phyloP scores from a whole-genome alignment of 768 basidiomycete species.

The Podaxis sp. region DNA sequence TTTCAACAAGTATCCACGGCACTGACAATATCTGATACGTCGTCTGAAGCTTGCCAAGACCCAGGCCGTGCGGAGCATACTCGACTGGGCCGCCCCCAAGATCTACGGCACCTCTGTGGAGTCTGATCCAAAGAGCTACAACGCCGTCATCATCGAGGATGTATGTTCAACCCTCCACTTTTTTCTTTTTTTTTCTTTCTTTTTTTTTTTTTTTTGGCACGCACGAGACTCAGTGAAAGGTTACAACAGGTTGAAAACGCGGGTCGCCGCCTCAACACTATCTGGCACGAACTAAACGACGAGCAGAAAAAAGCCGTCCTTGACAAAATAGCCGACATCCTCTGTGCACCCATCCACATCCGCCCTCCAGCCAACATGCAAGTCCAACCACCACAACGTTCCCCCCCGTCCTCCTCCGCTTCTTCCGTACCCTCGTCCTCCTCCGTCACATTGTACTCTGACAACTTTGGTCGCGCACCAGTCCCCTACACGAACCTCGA shows the following conservation, averaged over 20 bases:
- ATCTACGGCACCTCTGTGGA: constrained; percentile 8
- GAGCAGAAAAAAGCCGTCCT: constrained; percentile 8
- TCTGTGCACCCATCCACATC: constrained; percentile 8
- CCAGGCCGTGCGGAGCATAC: background rate
- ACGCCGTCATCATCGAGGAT: constrained; percentile 8
- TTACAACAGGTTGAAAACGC: background rate
- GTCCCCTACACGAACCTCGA: constrained; percentile 3
- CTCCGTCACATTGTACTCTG: background rate
- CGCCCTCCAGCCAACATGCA: constrained; percentile 3
- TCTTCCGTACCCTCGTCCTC: constrained; percentile 2
- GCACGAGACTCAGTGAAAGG: background rate
- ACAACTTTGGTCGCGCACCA: background rate
- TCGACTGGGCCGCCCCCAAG: constrained; percentile 12
- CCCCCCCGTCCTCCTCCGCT: background rate
- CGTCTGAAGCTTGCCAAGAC: background rate
- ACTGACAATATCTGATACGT: background rate
- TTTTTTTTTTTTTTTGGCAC: no score
- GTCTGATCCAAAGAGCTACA: constrained; percentile 5
- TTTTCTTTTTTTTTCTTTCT: no score
- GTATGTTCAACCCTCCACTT: background rate
- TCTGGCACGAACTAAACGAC: background rate
- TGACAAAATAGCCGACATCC: constrained; percentile 9
- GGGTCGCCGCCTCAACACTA: background rate
- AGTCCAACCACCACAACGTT: background rate
- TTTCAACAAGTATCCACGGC: background rate